Evolutionary conservation across 768 basidiomycete species (phyloP).

Genomic region (Psilocybe subaeruginosa): DNA sequence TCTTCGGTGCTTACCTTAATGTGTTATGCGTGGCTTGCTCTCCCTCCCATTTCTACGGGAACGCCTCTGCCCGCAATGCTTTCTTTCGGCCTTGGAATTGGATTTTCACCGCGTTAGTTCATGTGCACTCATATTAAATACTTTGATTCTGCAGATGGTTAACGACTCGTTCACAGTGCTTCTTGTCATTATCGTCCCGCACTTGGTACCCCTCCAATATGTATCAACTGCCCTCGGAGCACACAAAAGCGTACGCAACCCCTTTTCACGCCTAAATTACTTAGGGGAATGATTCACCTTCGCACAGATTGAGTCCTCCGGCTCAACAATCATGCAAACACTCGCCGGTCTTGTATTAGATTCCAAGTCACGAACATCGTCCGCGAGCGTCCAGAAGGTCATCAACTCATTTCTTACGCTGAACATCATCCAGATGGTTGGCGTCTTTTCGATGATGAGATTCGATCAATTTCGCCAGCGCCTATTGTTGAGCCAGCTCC

Average conservation of each 20-base stretch:
- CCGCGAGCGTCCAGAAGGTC: slow-evolving; percentile 12
- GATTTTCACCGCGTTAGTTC: slow-evolving; percentile 12
- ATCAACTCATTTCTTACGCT: slow-evolving; percentile 12
- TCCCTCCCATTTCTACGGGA: slow-evolving; percentile 5
- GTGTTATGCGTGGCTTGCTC: slow-evolving; percentile 13
- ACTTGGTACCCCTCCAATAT: slow-evolving; percentile 14
- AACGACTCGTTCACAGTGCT: neutral
- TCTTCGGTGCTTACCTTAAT: slow-evolving; percentile 13
- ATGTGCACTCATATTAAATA: too few species aligned
- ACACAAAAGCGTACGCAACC: slow-evolving; percentile 12
- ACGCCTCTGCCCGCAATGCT: slow-evolving; percentile 15
- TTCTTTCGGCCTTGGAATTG: slow-evolving; percentile 13
- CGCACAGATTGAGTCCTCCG: slow-evolving; percentile 13
- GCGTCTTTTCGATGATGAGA: slow-evolving; percentile 11
- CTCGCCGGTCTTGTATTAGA: slow-evolving; percentile 8
- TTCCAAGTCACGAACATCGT: slow-evolving; percentile 6
- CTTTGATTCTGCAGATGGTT: neutral
- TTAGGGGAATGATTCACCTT: neutral
- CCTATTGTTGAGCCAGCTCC: neutral
- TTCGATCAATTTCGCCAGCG: slow-evolving; percentile 10
- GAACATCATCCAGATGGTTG: slow-evolving; percentile 11
- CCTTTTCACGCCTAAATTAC: neutral
- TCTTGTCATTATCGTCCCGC: slow-evolving; percentile 15
- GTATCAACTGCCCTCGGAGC: slow-evolving; percentile 16
- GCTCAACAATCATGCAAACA: slow-evolving; percentile 15